These are phyloP conservation scores for Thalassiosira livingstoniorum DNA, from an alignment of 352 stramenopile species.

Conservation along the genomic window DNA sequence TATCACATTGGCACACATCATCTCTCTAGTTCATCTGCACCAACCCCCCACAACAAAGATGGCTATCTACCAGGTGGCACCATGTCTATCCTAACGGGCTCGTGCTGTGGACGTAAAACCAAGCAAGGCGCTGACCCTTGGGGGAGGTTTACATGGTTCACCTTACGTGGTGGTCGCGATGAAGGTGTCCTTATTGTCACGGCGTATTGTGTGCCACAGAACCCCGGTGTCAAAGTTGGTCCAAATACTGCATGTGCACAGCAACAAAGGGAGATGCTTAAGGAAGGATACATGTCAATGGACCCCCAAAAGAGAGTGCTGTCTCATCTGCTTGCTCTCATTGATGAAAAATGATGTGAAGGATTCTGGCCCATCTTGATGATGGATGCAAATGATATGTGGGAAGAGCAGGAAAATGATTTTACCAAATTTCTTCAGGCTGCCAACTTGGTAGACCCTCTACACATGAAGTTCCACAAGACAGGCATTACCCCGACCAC, in stretches of 20 bases:
- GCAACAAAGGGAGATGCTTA: too few relatives aligned
- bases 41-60: background rate
- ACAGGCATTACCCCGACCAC: constrained; percentile 1
- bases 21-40: background rate
- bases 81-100: background rate
- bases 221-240: too few relatives aligned
- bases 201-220: constrained; percentile 13
- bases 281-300: background rate
- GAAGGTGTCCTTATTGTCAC: constrained; percentile 34
- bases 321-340: background rate
- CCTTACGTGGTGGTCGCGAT: constrained; percentile 1
- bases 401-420: background rate
- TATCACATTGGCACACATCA: background rate
- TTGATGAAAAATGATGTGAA: background rate
- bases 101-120: background rate
- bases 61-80: background rate
- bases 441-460: constrained; percentile 12
- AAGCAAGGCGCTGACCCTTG: background rate
- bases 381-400: background rate
- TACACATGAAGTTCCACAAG: constrained; percentile 3
- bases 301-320: background rate
- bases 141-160: constrained; percentile 2
- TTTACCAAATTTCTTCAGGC: constrained; percentile 1
- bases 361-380: constrained; percentile 8
- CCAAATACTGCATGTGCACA: too few relatives aligned